Evolutionary conservation across 495 filamentous ascomycete species (phyloP).

Genomic region (Trypethelium eluteriae): DNA sequence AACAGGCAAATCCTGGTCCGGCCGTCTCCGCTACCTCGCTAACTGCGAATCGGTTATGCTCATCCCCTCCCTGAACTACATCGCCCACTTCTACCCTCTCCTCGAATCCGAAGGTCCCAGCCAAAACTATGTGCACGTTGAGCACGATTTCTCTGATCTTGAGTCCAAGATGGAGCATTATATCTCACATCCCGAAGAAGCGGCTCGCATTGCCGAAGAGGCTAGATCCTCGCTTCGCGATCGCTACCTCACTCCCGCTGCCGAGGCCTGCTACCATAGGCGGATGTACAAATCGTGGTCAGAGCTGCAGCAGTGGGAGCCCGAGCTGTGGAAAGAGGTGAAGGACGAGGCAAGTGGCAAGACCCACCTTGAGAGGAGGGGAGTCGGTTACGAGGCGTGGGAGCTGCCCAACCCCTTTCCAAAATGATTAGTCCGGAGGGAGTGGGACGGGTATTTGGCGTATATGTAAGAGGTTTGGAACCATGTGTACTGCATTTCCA

Average conservation of each 20-base stretch:
- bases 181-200: slow-evolving; percentile 15
- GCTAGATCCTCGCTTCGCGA: slow-evolving; percentile 9
- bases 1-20: slow-evolving; percentile 20
- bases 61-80: slow-evolving; percentile 16
- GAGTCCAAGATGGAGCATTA: slow-evolving; percentile 15
- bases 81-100: slow-evolving; percentile 18
- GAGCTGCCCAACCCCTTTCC: slow-evolving; percentile 6
- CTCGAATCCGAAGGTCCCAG: slow-evolving; percentile 15
- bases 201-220: slow-evolving; percentile 15
- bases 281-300: slow-evolving; percentile 19
- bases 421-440: not conserved
- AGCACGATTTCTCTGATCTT: slow-evolving; percentile 24
- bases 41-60: slow-evolving; percentile 23
- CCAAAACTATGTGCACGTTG: slow-evolving; percentile 22
- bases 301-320: slow-evolving; percentile 11
- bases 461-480: not conserved
- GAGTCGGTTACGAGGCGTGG: slow-evolving; percentile 1
- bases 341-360: not conserved
- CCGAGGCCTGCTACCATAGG: slow-evolving; percentile 21
- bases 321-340: not conserved
- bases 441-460: not conserved
- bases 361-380: not conserved
- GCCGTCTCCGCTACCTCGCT: slow-evolving; percentile 22
- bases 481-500: not conserved
- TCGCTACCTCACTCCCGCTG: slow-evolving; percentile 17